Conservation (phyloP, 2,329 filamentous ascomycete genomes). For the Falciphora oryzae region DNA sequence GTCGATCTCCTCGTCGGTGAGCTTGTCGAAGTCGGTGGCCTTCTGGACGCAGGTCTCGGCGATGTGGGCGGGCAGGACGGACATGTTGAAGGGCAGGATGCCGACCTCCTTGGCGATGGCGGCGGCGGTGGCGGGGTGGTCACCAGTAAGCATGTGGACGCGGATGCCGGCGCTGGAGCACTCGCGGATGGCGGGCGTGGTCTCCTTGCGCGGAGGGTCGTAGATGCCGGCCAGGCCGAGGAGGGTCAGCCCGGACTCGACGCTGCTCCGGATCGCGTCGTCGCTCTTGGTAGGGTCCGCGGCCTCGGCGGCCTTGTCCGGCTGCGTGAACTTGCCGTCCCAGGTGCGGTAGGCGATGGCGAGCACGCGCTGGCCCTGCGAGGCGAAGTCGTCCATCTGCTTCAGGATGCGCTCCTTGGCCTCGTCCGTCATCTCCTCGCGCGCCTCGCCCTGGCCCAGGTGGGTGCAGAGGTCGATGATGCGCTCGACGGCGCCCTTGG, state of each 20-base stretch:
- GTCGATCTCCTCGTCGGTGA: slow-evolving; percentile 72
- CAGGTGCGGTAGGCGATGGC: slow-evolving; percentile 61
- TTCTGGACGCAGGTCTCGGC: slow-evolving; percentile 67
- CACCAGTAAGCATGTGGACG: slow-evolving; percentile 81
- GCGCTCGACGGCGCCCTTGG: slow-evolving; percentile 58
- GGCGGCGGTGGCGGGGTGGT: slow-evolving; percentile 71
- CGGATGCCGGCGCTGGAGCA: slow-evolving; percentile 69
- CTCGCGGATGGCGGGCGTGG: slow-evolving; percentile 63
- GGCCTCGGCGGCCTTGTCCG: slow-evolving; percentile 15
- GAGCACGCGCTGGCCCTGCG: slow-evolving; percentile 67
- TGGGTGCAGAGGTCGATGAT: slow-evolving; percentile 50
- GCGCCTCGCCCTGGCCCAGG: slow-evolving; percentile 35
- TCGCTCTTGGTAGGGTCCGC: slow-evolving; percentile 19
- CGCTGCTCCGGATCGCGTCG: slow-evolving; percentile 18
- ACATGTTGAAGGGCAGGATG: slow-evolving; percentile 62
- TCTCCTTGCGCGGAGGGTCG: slow-evolving; percentile 78
- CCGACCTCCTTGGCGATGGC: slow-evolving; percentile 76
- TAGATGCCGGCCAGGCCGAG: slow-evolving; percentile 82
- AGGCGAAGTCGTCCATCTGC: slow-evolving; percentile 55
- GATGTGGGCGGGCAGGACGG: slow-evolving; percentile 54
- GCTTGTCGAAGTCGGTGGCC: slow-evolving; percentile 70
- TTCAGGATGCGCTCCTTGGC: slow-evolving; percentile 43
- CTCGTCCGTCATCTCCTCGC: slow-evolving; percentile 43
- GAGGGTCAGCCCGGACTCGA: slow-evolving; percentile 66
- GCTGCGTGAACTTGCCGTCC: slow-evolving; percentile 39